Evolutionary conservation across 78 protist genomes (phyloP).

Genomic region (Dictyostelium firmibasis): DNA sequence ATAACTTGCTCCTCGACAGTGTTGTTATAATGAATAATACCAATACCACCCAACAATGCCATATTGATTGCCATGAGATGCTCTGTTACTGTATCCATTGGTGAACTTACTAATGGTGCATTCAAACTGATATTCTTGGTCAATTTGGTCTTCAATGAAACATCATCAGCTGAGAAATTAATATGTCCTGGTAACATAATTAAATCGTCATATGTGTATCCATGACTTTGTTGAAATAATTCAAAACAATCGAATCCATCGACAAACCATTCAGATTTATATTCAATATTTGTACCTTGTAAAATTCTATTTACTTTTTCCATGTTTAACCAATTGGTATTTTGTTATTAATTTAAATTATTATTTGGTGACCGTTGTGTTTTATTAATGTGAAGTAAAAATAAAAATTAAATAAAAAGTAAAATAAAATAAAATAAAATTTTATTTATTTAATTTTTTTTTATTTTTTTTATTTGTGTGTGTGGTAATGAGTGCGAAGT

Average conservation of each 20-base stretch:
- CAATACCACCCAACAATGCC: conserved; percentile 97
- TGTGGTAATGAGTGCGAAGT: background rate
- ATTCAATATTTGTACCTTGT: background rate
- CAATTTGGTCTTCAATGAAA: conserved; percentile 21
- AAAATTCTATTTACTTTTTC: background rate
- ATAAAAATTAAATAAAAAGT: background rate
- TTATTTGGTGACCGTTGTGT: background rate
- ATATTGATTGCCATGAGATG: conserved; percentile 94
- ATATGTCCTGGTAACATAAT: conserved; percentile 82
- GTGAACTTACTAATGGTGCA: conserved; percentile 84
- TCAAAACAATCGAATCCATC: conserved; percentile 61
- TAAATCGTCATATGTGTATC: conserved; percentile 79
- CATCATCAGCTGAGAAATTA: conserved; percentile 65
- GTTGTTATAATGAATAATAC: conserved; percentile 95
- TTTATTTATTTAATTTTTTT: background rate
- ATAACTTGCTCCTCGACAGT: conserved; percentile 90
- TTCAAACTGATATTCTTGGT: conserved; percentile 75
- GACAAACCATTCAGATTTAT: background rate
- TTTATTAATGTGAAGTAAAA: background rate
- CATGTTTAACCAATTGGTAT: no score
- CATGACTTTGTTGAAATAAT: conserved; percentile 48
- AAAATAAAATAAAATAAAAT: background rate
- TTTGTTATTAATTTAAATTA: background rate
- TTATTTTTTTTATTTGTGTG: background rate
- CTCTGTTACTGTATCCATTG: conserved; percentile 98